A percentile compares a stretch with the other conserved stretches of the same genome.
Evolutionary conservation across 1,284 basidiomycete species (phyloP).

Genomic region (Fomitopsis schrenkii): DNA sequence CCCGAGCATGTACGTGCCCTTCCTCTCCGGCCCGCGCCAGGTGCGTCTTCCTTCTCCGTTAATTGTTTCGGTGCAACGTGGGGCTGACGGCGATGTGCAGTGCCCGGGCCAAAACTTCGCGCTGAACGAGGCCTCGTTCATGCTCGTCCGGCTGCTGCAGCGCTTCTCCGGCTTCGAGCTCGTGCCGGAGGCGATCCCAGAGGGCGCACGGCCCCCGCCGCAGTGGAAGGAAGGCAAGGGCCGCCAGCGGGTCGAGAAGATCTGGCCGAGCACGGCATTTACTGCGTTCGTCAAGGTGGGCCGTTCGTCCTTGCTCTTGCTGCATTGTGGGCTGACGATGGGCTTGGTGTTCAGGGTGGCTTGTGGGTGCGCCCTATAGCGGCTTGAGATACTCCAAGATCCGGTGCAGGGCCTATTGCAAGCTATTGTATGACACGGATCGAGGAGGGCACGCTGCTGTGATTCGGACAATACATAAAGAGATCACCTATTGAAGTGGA

Average conservation of each 20-base stretch:
- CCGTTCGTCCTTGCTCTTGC: background rate
- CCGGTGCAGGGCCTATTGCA: background rate
- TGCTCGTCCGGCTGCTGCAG: slow-evolving; percentile 44
- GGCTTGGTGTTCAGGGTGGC: background rate
- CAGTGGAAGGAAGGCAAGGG: slow-evolving; percentile 48
- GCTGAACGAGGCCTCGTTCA: slow-evolving; percentile 33
- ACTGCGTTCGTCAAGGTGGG: slow-evolving; percentile 7
- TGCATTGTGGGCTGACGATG: background rate
- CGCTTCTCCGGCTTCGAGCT: slow-evolving; percentile 54
- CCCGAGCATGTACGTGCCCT: slow-evolving; percentile 54
- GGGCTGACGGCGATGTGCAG: slow-evolving; percentile 15
- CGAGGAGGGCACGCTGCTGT: background rate
- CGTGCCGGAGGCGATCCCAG: slow-evolving; percentile 53
- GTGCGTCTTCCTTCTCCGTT: background rate
- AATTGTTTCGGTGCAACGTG: background rate
- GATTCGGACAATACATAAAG: too few species aligned
- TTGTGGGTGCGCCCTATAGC: background rate
- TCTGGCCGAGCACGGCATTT: slow-evolving; percentile 8
- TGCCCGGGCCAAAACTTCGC: slow-evolving; percentile 26
- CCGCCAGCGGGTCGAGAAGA: slow-evolving; percentile 6
- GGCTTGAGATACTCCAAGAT: background rate
- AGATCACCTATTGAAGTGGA: too few species aligned
- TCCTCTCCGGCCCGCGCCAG: slow-evolving; percentile 51
- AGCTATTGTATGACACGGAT: too few species aligned
- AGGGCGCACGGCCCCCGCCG: slow-evolving; percentile 47